Conservation (phyloP, 2,329 filamentous ascomycete genomes). For the Triangularia setosa region DNA sequence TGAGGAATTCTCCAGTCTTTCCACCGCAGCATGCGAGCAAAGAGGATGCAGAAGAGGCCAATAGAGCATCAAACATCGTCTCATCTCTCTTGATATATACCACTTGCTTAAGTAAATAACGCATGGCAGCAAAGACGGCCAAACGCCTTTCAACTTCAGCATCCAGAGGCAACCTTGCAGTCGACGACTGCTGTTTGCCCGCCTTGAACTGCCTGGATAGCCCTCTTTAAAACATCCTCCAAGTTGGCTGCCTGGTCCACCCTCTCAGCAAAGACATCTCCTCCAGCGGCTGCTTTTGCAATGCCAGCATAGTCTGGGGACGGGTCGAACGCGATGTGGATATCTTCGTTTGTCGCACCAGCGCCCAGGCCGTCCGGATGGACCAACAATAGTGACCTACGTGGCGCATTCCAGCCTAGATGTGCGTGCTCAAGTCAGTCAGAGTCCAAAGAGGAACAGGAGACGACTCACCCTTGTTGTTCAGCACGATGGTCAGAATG, state of each 20-base stretch:
- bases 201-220: conserved; percentile 47
- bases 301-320: conserved; percentile 57
- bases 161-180: conserved; percentile 46
- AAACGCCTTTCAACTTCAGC: conserved; percentile 27
- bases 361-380: conserved; percentile 55
- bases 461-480: conserved; percentile 44
- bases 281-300: conserved; percentile 56
- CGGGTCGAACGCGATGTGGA: conserved; percentile 58
- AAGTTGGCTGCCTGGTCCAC: conserved; percentile 46
- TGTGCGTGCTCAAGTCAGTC: not conserved
- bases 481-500: conserved; percentile 46
- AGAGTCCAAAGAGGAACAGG: not conserved
- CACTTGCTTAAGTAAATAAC: too few species aligned
- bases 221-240: conserved; percentile 44
- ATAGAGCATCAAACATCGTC: too few species aligned
- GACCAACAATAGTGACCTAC: conserved; percentile 53
- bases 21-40: not conserved
- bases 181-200: conserved; percentile 53
- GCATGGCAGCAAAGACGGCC: not conserved
- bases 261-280: conserved; percentile 47
- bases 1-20: not conserved
- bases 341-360: conserved; percentile 55
- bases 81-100: too few species aligned
- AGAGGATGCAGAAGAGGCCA: not conserved
- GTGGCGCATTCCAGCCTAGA: conserved; percentile 57